These are phyloP conservation scores for Liquidambar formosana DNA, from an alignment of 164 flowering plant genomes.

Conservation along the genomic window DNA sequence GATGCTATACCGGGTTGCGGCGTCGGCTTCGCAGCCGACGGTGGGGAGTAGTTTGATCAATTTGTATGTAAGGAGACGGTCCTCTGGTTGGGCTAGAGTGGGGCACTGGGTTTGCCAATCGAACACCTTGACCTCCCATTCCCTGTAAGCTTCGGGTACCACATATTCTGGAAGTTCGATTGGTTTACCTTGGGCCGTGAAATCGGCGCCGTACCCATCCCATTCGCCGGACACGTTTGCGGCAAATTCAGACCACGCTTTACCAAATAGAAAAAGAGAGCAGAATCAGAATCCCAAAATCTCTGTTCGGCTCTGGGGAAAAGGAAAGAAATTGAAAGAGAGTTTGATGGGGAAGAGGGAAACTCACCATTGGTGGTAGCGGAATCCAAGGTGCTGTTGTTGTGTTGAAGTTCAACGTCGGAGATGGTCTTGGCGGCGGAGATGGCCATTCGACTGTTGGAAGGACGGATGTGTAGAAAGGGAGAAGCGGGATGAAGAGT, in stretches of 20 bases:
- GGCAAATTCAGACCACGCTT: slow-evolving; percentile 79
- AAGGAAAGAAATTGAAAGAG: too few species aligned
- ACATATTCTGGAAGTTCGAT: slow-evolving; percentile 85
- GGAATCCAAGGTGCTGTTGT: neutral
- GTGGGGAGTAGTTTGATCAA: slow-evolving; percentile 81
- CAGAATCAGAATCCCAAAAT: neutral
- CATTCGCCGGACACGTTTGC: slow-evolving; percentile 87
- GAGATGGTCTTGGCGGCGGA: neutral
- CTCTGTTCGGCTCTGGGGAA: neutral
- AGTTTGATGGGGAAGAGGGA: neutral
- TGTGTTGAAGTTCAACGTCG: neutral
- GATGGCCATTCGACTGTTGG: neutral
- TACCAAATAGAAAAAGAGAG: slow-evolving; percentile 2
- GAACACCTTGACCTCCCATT: slow-evolving; percentile 93
- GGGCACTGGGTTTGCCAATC: slow-evolving; percentile 99
- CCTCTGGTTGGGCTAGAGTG: slow-evolving; percentile 60
- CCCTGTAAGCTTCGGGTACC: slow-evolving; percentile 87
- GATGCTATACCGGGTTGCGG: slow-evolving; percentile 66
- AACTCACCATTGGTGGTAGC: neutral
- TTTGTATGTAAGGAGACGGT: slow-evolving; percentile 50
- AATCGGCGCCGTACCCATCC: slow-evolving; percentile 95
- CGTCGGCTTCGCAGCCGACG: slow-evolving; percentile 99
- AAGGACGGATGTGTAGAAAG: too few species aligned
- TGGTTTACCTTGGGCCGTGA: slow-evolving; percentile 65
- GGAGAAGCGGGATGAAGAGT: neutral